These are phyloP conservation scores for Zygotorulaspora florentina DNA, from an alignment of 805 yeast genomes.

Conservation along the genomic window DNA sequence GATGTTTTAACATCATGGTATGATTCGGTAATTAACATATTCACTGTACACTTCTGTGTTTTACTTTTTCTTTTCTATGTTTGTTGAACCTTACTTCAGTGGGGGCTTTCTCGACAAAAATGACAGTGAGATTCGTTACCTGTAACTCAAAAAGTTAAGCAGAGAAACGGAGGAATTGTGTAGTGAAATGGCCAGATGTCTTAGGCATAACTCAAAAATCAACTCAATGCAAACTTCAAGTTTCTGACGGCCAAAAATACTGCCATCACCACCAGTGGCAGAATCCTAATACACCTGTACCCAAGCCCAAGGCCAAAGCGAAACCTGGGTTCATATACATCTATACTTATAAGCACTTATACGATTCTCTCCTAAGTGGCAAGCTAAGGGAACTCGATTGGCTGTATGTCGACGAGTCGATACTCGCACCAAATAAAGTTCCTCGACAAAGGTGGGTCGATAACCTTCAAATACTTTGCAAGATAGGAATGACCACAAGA, in stretches of 20 bases:
- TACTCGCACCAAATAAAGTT: constrained; percentile 5
- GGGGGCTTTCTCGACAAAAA: background rate
- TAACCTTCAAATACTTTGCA: constrained; percentile 23
- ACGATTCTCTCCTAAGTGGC: constrained; percentile 13
- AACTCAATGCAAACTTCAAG: constrained; percentile 18
- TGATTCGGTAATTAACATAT: constrained; percentile 66
- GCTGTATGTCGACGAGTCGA: constrained; percentile 24
- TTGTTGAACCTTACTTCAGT: background rate
- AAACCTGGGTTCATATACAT: constrained; percentile 28
- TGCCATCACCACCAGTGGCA: constrained; percentile 25
- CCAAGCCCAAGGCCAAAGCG: background rate
- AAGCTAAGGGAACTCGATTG: constrained; percentile 11
- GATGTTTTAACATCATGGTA: constrained; percentile 63
- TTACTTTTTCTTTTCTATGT: background rate
- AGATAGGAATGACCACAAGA: constrained; percentile 33
- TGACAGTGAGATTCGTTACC: background rate
- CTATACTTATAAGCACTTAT: constrained; percentile 25
- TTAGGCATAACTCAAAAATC: constrained; percentile 28
- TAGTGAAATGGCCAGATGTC: constrained; percentile 15
- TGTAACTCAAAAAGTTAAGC: background rate
- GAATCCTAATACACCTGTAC: constrained; percentile 2
- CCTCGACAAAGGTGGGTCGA: constrained; percentile 18
- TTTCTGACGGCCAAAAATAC: constrained; percentile 8
- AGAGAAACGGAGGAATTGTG: background rate
- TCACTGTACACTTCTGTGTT: constrained; percentile 22